These are phyloP conservation scores for Sextonia rubra DNA, from an alignment of 164 flowering plant genomes.

Conservation along the genomic window DNA sequence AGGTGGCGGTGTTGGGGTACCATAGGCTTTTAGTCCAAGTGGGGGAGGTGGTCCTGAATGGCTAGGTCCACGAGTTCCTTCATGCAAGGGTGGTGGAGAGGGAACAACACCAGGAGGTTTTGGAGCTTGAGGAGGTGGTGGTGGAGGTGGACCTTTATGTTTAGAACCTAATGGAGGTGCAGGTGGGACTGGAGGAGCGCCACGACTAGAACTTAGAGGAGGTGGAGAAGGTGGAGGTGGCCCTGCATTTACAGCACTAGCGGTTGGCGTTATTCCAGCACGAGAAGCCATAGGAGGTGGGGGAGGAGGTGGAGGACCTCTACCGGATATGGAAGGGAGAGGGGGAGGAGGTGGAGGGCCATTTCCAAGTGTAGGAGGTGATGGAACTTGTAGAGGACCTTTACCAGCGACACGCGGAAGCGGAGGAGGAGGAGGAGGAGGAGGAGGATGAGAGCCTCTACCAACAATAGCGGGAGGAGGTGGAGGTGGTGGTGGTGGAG, in stretches of 20 bases:
- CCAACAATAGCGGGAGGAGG: slow-evolving; percentile 12
- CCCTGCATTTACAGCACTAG: neutral
- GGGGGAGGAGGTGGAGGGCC: slow-evolving; percentile 29
- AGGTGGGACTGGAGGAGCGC: slow-evolving; percentile 26
- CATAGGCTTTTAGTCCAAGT: slow-evolving; percentile 36
- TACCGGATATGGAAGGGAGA: slow-evolving; percentile 6
- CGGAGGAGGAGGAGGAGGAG: slow-evolving; percentile 25
- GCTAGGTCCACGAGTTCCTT: slow-evolving; percentile 20
- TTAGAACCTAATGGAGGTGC: slow-evolving; percentile 30
- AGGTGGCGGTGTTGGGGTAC: slow-evolving; percentile 64
- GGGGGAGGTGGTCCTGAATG: slow-evolving; percentile 54
- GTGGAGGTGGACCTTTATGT: slow-evolving; percentile 26
- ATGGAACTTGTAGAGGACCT: slow-evolving; percentile 27
- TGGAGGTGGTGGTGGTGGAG: slow-evolving; percentile 37
- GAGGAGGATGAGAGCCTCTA: slow-evolving; percentile 23
- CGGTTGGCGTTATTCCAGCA: slow-evolving; percentile 12
- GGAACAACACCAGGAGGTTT: slow-evolving; percentile 42
- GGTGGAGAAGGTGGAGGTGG: slow-evolving; percentile 37
- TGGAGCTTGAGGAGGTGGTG: slow-evolving; percentile 50
- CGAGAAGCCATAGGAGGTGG: neutral
- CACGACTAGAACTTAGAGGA: slow-evolving; percentile 17
- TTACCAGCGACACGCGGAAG: slow-evolving; percentile 7
- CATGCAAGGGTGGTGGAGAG: slow-evolving; percentile 27
- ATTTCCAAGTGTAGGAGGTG: slow-evolving; percentile 20
- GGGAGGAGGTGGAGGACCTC: slow-evolving; percentile 15